These are phyloP conservation scores for Ogataea methylovora DNA, from an alignment of 805 yeast species.

Conservation along the genomic window DNA sequence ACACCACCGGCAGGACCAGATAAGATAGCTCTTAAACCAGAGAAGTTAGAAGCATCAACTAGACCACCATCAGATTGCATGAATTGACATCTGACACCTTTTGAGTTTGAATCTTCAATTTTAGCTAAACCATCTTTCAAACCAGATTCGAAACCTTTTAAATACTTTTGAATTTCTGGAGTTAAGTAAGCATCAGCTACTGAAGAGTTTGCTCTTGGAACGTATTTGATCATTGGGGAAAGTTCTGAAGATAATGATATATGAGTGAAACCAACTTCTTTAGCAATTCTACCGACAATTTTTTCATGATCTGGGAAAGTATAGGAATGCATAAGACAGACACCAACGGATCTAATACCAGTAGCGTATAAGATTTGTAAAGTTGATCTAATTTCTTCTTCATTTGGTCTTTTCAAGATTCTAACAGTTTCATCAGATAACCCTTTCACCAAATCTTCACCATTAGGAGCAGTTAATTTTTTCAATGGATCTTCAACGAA, in stretches of 20 bases:
- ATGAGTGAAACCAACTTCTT: slow-evolving; percentile 57
- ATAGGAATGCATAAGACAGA: slow-evolving; percentile 67
- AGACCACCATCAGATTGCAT: slow-evolving; percentile 98
- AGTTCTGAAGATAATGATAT: slow-evolving; percentile 62
- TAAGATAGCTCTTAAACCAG: slow-evolving; percentile 81
- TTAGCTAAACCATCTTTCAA: slow-evolving; percentile 26
- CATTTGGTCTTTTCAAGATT: slow-evolving; percentile 45
- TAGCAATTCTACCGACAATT: slow-evolving; percentile 51
- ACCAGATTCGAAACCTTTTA: slow-evolving; percentile 55
- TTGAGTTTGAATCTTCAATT: slow-evolving; percentile 8
- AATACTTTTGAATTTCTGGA: slow-evolving; percentile 65
- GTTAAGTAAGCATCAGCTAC: slow-evolving; percentile 79
- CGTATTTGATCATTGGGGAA: slow-evolving; percentile 73
- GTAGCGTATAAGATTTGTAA: slow-evolving; percentile 39
- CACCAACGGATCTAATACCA: slow-evolving; percentile 65
- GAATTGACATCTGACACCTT: slow-evolving; percentile 59
- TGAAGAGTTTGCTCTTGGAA: slow-evolving; percentile 70
- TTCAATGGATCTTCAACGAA: slow-evolving; percentile 71
- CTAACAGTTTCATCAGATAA: slow-evolving; percentile 62
- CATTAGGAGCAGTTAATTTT: slow-evolving; percentile 14
- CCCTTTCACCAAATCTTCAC: slow-evolving; percentile 40
- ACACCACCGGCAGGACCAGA: slow-evolving; percentile 99
- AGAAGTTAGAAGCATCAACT: slow-evolving; percentile 73
- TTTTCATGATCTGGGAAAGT: slow-evolving; percentile 66
- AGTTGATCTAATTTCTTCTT: slow-evolving; percentile 29